phyloP scores from a whole-genome alignment of 768 basidiomycete genomes.

The Tylopilus cervinicoccineus region DNA sequence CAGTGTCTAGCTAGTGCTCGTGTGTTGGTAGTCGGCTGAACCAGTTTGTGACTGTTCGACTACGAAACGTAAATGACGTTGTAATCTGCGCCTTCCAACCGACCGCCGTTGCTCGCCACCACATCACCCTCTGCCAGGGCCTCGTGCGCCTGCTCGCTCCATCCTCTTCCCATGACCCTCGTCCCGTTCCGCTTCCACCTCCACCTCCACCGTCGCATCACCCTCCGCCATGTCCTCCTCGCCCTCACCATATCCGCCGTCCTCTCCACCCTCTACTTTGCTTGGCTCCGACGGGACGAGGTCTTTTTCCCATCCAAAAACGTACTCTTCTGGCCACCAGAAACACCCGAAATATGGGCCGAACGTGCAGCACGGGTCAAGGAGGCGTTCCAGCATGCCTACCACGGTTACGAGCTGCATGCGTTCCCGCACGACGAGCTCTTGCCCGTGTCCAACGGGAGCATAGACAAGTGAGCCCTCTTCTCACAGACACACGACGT shows the following conservation, averaged over 20 bases:
- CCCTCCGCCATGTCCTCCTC: conserved; percentile 17
- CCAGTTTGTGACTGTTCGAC: too few relatives aligned
- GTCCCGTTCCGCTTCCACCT: background rate
- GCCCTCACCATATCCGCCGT: conserved; percentile 4
- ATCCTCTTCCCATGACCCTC: background rate
- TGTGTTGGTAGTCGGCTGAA: too few relatives aligned
- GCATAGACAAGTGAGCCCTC: conserved; percentile 46
- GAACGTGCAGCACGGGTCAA: conserved; percentile 54
- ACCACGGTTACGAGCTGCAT: conserved; percentile 57
- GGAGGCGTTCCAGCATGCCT: conserved; percentile 62
- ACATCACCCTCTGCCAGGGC: too few relatives aligned
- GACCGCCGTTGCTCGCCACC: too few relatives aligned
- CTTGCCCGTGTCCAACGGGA: conserved; percentile 43
- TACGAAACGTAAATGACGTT: too few relatives aligned
- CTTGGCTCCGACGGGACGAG: conserved; percentile 1
- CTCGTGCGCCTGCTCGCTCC: too few relatives aligned
- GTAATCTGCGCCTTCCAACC: too few relatives aligned
- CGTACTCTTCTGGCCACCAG: background rate
- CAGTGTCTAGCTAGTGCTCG: too few relatives aligned
- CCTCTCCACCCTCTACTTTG: conserved; percentile 18
- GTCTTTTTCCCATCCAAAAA: background rate
- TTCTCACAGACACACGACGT: too few relatives aligned
- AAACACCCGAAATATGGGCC: conserved; percentile 40
- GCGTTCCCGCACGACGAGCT: conserved; percentile 66
- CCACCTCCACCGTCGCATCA: conserved; percentile 7